Percentiles rank a stretch among this genome's conserved stretches.
Evolutionary conservation across 2,329 filamentous ascomycete species (phyloP).

Genomic region (Macroventuria anomochaeta): DNA sequence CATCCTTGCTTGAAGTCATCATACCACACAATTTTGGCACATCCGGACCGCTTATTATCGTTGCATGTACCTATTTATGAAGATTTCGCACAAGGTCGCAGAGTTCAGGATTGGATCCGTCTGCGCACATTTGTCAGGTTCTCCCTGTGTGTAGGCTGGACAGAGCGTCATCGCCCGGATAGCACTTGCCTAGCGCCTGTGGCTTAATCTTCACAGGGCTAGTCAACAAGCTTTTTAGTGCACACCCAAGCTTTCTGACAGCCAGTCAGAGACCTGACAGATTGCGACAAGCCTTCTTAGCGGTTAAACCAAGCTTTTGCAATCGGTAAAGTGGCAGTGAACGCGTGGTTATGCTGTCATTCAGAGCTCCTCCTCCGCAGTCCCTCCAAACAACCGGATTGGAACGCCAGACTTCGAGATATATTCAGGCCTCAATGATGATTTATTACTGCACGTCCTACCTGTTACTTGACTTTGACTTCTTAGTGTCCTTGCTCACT

Average conservation of each 20-base stretch:
- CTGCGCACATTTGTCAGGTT: background rate
- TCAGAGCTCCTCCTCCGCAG: background rate
- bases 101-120: background rate
- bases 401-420: background rate
- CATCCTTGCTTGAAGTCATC: too few relatives aligned
- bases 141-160: background rate
- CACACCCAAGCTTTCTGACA: slow-evolving; percentile 6
- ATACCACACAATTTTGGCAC: too few relatives aligned
- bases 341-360: slow-evolving; percentile 19
- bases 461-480: background rate
- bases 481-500: background rate
- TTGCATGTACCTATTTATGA: too few relatives aligned
- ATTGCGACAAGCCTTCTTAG: background rate
- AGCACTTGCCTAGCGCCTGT: slow-evolving; percentile 14
- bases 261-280: background rate
- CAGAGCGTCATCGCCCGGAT: slow-evolving; percentile 5
- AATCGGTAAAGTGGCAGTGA: slow-evolving; percentile 6
- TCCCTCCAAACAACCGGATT: background rate
- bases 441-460: background rate
- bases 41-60: too few relatives aligned
- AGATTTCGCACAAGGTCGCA: too few relatives aligned
- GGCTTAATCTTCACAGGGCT: slow-evolving; percentile 14
- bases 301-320: background rate
- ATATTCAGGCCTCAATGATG: background rate
- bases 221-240: slow-evolving; percentile 7